Evolutionary conservation across 202 grass and related monocot genomes (phyloP).

Genomic region (Carex sylvatica): DNA sequence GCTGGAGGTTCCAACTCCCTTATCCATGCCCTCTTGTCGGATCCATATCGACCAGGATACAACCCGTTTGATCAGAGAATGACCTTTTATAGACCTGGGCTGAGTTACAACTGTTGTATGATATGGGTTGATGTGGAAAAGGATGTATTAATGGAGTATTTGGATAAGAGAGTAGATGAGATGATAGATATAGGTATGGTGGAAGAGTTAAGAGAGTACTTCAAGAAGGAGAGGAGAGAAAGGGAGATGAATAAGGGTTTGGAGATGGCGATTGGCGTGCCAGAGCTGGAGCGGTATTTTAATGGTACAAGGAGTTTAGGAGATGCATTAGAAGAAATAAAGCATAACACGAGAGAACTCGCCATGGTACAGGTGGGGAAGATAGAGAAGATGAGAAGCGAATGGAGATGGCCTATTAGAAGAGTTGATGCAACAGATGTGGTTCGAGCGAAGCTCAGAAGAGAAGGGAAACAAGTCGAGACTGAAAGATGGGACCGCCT

Average conservation of each 20-base stretch:
- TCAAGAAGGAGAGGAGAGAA: conserved; percentile 40
- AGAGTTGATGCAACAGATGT: conserved; percentile 63
- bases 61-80: conserved; percentile 35
- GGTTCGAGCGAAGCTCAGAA: conserved; percentile 40
- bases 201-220: conserved; percentile 63
- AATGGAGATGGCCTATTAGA: conserved; percentile 60
- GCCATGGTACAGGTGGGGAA: conserved; percentile 67
- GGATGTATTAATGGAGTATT: conserved; percentile 52
- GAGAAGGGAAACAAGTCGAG: conserved; percentile 35
- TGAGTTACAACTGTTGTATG: conserved; percentile 64
- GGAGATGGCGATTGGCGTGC: conserved; percentile 74
- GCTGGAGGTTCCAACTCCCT: conserved; percentile 92
- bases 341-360: conserved; percentile 79
- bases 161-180: conserved; percentile 79
- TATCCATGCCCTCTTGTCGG: conserved; percentile 63
- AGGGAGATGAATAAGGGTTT: conserved; percentile 57
- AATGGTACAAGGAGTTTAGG: conserved; percentile 35
- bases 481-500: conserved; percentile 61
- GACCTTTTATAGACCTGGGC: conserved; percentile 21
- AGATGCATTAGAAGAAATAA: conserved; percentile 59
- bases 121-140: conserved; percentile 81
- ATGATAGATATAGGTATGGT: conserved; percentile 81
- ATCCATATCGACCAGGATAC: conserved; percentile 8
- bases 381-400: conserved; percentile 52
- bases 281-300: conserved; percentile 65